Percentiles rank a stretch among this genome's conserved stretches.
Conservation (phyloP, 129 eudicot species). For the Flaveria linearis region DNA sequence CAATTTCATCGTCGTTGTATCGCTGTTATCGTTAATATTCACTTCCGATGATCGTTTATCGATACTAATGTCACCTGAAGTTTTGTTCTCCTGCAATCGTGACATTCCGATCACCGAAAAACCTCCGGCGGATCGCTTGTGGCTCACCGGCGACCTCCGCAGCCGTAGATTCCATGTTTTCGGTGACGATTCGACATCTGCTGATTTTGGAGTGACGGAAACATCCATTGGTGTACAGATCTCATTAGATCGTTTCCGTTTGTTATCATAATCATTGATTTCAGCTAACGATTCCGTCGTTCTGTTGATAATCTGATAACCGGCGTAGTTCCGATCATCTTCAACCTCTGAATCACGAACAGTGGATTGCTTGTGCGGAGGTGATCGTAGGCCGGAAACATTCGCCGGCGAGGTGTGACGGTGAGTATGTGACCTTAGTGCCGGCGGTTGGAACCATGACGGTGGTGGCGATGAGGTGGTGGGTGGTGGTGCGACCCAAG, state of each 20-base stretch:
- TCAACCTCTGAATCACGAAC: neutral
- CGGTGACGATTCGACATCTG: neutral
- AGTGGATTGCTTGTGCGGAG: neutral
- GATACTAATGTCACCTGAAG: neutral
- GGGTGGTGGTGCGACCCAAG: too few relatives aligned
- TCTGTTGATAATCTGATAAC: neutral
- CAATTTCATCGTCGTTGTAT: neutral
- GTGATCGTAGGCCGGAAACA: neutral
- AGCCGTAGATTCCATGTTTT: neutral
- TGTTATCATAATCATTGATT: neutral
- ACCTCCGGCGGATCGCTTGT: neutral
- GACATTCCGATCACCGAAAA: neutral
- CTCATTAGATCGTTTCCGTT: conserved; percentile 3
- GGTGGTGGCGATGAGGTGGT: neutral
- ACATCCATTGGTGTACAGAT: neutral
- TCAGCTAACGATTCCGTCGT: neutral
- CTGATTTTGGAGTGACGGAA: neutral
- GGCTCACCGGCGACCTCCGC: neutral
- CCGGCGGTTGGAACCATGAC: neutral
- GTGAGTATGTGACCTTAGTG: too few relatives aligned
- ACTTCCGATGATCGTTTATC: neutral
- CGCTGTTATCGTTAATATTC: neutral
- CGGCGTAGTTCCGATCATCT: too few relatives aligned
- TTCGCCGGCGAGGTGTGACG: neutral
- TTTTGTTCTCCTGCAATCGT: neutral